A percentile compares a stretch with the other conserved stretches of the same genome.
Evolutionary conservation across 805 yeast genomes (phyloP).

Genomic region (Wickerhamiella siamensis): DNA sequence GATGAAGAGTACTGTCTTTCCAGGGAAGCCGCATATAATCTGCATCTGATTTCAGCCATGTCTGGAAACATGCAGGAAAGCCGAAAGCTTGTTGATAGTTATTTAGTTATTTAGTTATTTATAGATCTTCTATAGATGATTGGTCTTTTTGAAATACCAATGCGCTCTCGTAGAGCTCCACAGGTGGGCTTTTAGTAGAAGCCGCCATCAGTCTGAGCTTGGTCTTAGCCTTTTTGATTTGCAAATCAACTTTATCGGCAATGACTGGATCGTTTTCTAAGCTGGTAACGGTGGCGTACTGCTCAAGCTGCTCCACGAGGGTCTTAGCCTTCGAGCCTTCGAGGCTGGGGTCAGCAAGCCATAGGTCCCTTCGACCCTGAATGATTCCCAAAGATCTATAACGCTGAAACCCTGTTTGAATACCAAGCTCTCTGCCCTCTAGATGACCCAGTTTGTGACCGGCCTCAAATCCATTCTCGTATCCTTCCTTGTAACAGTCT

Average conservation of each 20-base stretch:
- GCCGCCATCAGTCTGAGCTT: slow-evolving; percentile 41
- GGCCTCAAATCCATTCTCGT: slow-evolving; percentile 49
- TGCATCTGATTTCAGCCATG: slow-evolving; percentile 56
- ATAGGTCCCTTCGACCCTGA: slow-evolving; percentile 32
- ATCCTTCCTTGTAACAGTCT: slow-evolving; percentile 48
- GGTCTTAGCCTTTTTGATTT: slow-evolving; percentile 42
- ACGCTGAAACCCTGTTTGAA: slow-evolving; percentile 28
- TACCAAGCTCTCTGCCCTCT: slow-evolving; percentile 79
- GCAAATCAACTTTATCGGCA: slow-evolving; percentile 41
- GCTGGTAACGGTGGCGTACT: slow-evolving; percentile 21
- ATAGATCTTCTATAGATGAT: slow-evolving; percentile 24
- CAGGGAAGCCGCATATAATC: slow-evolving; percentile 75
- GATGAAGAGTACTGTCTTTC: slow-evolving; percentile 46
- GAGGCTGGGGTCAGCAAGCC: slow-evolving; percentile 14
- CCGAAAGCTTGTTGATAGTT: slow-evolving; percentile 45
- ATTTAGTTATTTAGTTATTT: slow-evolving; percentile 36
- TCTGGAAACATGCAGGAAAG: slow-evolving; percentile 63
- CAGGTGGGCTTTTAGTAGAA: slow-evolving; percentile 16
- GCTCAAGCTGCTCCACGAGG: slow-evolving; percentile 18
- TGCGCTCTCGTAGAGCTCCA: slow-evolving; percentile 27
- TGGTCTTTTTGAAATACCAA: slow-evolving; percentile 23
- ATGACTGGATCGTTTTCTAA: slow-evolving; percentile 37
- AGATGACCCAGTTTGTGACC: slow-evolving; percentile 43
- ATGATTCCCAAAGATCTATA: slow-evolving; percentile 55
- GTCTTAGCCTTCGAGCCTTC: slow-evolving; percentile 5